Evolutionary conservation across 768 basidiomycete species (phyloP).

Genomic region (Botryobasidium botryosum): DNA sequence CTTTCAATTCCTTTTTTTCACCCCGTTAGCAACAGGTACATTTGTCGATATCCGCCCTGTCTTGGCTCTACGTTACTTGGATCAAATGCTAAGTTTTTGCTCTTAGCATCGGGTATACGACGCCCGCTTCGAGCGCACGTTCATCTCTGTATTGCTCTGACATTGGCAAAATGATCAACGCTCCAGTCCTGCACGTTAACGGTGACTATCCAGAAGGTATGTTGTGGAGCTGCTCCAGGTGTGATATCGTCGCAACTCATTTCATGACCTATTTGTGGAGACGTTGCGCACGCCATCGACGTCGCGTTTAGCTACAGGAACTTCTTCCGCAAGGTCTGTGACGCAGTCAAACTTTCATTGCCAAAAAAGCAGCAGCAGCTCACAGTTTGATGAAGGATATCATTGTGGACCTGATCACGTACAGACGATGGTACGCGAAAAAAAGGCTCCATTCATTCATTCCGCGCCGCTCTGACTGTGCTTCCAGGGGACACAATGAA

Average conservation of each 20-base stretch:
- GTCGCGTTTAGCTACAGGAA: conserved; percentile 79
- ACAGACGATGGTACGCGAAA: conserved; percentile 44
- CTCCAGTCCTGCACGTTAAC: conserved; percentile 80
- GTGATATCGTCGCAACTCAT: not conserved
- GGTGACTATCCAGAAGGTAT: conserved; percentile 77
- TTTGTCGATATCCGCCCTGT: not conserved
- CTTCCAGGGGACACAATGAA: conserved; percentile 66
- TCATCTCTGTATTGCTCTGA: conserved; percentile 82
- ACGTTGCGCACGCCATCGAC: conserved; percentile 71
- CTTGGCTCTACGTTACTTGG: not conserved
- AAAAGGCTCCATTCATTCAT: not conserved
- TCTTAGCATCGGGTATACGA: conserved; percentile 76
- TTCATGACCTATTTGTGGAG: conserved; percentile 25
- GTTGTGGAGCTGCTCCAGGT: not conserved
- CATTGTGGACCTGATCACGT: conserved; percentile 77
- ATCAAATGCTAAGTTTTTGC: not conserved
- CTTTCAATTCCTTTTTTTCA: too few species aligned
- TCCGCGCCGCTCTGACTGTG: too few species aligned
- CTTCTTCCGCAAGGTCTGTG: conserved; percentile 55
- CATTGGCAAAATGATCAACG: conserved; percentile 77
- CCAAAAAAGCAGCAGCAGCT: too few species aligned
- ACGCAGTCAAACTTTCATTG: too few species aligned
- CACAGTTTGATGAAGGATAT: too few species aligned
- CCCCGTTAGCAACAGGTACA: not conserved
- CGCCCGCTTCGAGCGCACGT: conserved; percentile 66